phyloP scores from a whole-genome alignment of 257 asterid species.

The Nicotiana attenuata region DNA sequence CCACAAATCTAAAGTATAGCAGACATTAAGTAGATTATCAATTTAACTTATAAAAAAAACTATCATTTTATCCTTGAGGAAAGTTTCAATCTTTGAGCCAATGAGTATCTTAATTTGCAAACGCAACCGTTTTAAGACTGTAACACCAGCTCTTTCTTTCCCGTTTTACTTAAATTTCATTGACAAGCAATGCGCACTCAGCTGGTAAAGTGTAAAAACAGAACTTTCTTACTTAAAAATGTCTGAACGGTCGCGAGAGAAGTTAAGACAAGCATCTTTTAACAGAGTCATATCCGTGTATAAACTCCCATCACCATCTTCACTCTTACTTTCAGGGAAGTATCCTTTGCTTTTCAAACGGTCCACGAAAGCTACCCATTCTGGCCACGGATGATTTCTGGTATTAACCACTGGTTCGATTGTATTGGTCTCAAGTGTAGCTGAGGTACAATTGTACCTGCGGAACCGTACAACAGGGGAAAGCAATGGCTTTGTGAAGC shows the following conservation, averaged over 20 bases:
- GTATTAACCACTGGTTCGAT: constrained; percentile 15
- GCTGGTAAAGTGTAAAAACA: background rate
- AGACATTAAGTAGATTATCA: background rate
- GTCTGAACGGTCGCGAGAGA: constrained; percentile 82
- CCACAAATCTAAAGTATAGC: background rate
- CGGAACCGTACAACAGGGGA: constrained; percentile 28
- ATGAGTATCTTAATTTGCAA: background rate
- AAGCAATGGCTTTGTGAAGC: constrained; percentile 18
- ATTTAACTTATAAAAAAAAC: too few species aligned
- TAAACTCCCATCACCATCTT: constrained; percentile 19
- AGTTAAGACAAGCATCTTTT: constrained; percentile 68
- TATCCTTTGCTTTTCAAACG: constrained; percentile 67
- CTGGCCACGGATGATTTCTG: constrained; percentile 81
- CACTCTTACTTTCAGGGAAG: constrained; percentile 21
- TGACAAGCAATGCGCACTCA: background rate
- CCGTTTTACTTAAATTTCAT: background rate
- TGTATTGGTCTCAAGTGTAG: constrained; percentile 8
- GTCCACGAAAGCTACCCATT: constrained; percentile 77
- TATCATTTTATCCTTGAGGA: background rate
- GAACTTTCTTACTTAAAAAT: constrained; percentile 55
- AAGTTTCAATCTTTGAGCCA: background rate
- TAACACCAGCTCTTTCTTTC: background rate
- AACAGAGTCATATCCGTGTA: constrained; percentile 51
- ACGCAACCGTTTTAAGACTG: background rate
- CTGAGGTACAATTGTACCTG: constrained; percentile 43